Conservation (phyloP, 2,329 filamentous ascomycete species). For the Penicillium psychrosexuale region DNA sequence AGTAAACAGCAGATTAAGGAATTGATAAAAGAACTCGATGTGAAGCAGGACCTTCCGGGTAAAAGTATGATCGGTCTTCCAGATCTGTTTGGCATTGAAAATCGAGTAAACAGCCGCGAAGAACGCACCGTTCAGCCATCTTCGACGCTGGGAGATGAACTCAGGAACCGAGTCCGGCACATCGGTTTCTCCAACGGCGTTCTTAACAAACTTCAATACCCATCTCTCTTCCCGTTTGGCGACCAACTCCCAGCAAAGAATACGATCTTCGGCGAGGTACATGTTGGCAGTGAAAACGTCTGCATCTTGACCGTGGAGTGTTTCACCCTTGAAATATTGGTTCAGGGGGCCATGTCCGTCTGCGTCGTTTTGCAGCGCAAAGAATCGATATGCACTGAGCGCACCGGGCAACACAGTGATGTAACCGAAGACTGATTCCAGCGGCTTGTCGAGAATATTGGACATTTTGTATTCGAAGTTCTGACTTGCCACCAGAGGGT, state of each 20-base stretch:
- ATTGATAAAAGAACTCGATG: conserved; percentile 93
- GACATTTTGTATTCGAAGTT: conserved; percentile 99
- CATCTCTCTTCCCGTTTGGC: conserved; percentile 92
- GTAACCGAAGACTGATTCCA: conserved; percentile 96
- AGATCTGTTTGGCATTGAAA: conserved; percentile 90
- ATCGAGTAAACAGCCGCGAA: conserved; percentile 98
- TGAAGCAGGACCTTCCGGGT: conserved; percentile 86
- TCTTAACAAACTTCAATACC: conserved; percentile 97
- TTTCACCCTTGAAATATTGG: conserved; percentile 99
- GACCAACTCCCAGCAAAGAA: conserved; percentile 96
- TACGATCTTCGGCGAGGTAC: conserved; percentile 98
- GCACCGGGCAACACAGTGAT: conserved; percentile 96
- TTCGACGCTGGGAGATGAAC: conserved; percentile 91
- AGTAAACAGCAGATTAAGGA: conserved; percentile 88
- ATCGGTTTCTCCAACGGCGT: conserved; percentile 94
- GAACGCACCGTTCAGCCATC: conserved; percentile 98
- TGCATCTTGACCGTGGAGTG: conserved; percentile 89
- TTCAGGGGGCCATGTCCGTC: conserved; percentile 92
- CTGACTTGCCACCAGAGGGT: conserved; percentile 91
- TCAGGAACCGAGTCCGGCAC: conserved; percentile 93
- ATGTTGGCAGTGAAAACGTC: conserved; percentile 99
- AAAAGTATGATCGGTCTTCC: conserved; percentile 86
- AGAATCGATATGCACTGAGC: conserved; percentile 90
- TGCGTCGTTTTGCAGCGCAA: conserved; percentile 93
- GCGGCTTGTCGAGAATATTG: conserved; percentile 94